A percentile compares a stretch with the other conserved stretches of the same genome.
These are phyloP conservation scores for Rhodotorula mucilaginosa DNA, from an alignment of 1,284 basidiomycete species.

Conservation along the genomic window DNA sequence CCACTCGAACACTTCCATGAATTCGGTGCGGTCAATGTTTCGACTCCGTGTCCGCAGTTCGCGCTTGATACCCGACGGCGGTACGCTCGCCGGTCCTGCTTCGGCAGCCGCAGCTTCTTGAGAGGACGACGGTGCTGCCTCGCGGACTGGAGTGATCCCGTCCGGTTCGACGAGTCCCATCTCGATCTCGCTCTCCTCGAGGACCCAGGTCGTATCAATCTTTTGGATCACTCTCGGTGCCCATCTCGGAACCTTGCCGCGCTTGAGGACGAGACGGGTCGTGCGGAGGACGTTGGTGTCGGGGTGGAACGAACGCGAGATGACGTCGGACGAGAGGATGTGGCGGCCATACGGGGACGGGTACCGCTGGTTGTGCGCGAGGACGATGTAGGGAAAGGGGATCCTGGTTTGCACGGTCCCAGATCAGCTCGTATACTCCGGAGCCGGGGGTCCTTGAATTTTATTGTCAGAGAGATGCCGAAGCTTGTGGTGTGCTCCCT, in stretches of 20 bases:
- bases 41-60: constrained; percentile 31
- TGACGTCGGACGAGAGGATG: constrained; percentile 50
- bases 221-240: constrained; percentile 47
- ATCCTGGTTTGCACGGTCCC: constrained; percentile 25
- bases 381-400: constrained; percentile 38
- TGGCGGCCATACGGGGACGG: constrained; percentile 51
- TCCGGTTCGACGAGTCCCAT: constrained; percentile 12
- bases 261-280: constrained; percentile 49
- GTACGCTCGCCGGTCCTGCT: neutral
- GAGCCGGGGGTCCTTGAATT: neutral
- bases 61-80: neutral
- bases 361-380: constrained; percentile 50
- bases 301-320: constrained; percentile 43
- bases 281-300: constrained; percentile 45
- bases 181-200: constrained; percentile 37
- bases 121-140: neutral
- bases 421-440: neutral
- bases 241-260: constrained; percentile 51
- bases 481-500: neutral
- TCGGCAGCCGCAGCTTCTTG: too few species aligned
- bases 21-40: constrained; percentile 36
- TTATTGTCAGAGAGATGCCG: neutral
- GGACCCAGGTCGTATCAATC: constrained; percentile 38
- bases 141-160: neutral
- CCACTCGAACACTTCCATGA: constrained; percentile 38